Conservation (phyloP, 805 yeast genomes). For the Monosporozyma solicola region DNA sequence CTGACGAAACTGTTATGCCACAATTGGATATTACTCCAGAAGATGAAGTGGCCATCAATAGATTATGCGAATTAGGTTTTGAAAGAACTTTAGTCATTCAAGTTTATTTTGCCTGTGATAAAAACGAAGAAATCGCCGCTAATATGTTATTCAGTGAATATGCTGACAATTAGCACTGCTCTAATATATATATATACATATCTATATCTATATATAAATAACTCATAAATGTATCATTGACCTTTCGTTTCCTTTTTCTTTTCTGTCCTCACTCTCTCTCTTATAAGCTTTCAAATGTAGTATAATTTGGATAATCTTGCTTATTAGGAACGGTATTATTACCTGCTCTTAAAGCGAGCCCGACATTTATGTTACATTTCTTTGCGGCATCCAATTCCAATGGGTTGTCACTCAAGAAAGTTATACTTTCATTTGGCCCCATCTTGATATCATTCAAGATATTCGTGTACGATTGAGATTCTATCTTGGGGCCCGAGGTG, state of each 20-base stretch:
- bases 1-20: conserved; percentile 8
- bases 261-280: no score
- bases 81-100: conserved; percentile 81
- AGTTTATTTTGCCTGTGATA: conserved; percentile 96
- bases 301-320: conserved; percentile 3
- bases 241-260: not conserved
- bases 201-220: no score
- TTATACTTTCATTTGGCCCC: conserved; percentile 27
- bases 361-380: conserved; percentile 50
- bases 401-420: conserved; percentile 76
- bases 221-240: not conserved
- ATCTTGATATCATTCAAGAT: conserved; percentile 40
- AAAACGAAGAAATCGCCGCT: conserved; percentile 94
- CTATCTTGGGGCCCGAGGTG: conserved; percentile 68
- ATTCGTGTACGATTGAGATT: conserved; percentile 44
- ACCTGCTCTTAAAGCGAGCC: conserved; percentile 65
- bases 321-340: conserved; percentile 40
- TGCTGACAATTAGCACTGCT: conserved; percentile 20
- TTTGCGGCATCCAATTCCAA: conserved; percentile 70
- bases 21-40: conserved; percentile 59
- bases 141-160: conserved; percentile 71
- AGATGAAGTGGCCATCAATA: conserved; percentile 81
- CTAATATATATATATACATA: not conserved
- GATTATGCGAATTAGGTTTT: conserved; percentile 89
- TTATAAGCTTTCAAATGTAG: conserved; percentile 1